Evolutionary conservation across 768 basidiomycete species (phyloP).

Genomic region (Multifurca ochricompacta): DNA sequence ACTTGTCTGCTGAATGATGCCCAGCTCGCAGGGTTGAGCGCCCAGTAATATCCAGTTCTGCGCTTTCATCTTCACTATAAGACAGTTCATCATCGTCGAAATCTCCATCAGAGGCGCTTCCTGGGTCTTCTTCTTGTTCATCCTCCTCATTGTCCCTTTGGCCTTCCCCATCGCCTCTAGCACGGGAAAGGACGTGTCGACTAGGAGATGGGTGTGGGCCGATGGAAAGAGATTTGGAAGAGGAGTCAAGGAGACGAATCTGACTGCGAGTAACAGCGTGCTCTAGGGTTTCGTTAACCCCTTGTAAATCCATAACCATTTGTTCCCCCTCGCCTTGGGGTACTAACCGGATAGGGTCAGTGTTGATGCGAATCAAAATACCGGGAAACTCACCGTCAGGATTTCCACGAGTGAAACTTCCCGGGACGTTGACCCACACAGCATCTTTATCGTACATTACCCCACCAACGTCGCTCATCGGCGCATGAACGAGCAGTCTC

Average conservation of each 20-base stretch:
- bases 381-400: conserved; percentile 41
- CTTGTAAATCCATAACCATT: conserved; percentile 97
- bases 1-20: conserved; percentile 10
- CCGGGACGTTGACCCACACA: conserved; percentile 96
- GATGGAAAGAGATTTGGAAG: conserved; percentile 58
- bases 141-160: conserved; percentile 24
- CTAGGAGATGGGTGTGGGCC: conserved; percentile 27
- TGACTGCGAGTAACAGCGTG: conserved; percentile 74
- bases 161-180: conserved; percentile 26
- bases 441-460: conserved; percentile 97
- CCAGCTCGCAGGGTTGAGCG: conserved; percentile 18
- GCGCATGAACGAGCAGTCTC: conserved; percentile 86
- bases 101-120: conserved; percentile 24
- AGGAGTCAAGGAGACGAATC: conserved; percentile 78
- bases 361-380: not conserved
- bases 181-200: conserved; percentile 7
- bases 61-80: conserved; percentile 24
- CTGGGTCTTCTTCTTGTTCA: conserved; percentile 26
- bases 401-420: conserved; percentile 81
- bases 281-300: conserved; percentile 71
- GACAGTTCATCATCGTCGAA: conserved; percentile 24
- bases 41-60: conserved; percentile 9
- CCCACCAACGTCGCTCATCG: conserved; percentile 98
- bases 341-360: conserved; percentile 33
- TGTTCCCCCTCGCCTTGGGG: conserved; percentile 89